These are phyloP conservation scores for Rhododendron henanense DNA, from an alignment of 148 eudicot species.

Conservation along the genomic window DNA sequence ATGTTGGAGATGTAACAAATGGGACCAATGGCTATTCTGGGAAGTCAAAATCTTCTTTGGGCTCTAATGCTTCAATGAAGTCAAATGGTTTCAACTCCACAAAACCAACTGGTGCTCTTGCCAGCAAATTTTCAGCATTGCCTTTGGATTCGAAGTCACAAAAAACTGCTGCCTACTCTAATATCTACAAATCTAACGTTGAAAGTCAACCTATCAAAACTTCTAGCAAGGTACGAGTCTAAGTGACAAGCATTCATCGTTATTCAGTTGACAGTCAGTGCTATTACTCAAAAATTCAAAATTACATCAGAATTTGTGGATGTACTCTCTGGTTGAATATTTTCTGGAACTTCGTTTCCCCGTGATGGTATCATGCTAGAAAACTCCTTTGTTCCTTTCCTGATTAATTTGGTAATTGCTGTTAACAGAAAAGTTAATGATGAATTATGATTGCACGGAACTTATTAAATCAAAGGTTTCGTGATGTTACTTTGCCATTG, in stretches of 20 bases:
- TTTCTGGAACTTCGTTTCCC: neutral
- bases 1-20: slow-evolving; percentile 21
- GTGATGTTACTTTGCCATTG: neutral
- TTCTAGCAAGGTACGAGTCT: slow-evolving; percentile 30
- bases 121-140: slow-evolving; percentile 27
- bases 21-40: slow-evolving; percentile 15
- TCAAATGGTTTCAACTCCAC: slow-evolving; percentile 37
- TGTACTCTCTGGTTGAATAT: neutral
- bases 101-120: slow-evolving; percentile 26
- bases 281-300: neutral
- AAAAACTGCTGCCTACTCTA: slow-evolving; percentile 32
- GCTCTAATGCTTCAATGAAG: slow-evolving; percentile 29
- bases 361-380: neutral
- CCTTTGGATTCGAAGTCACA: slow-evolving; percentile 42
- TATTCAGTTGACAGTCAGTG: neutral
- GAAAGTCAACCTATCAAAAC: slow-evolving; percentile 38
- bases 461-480: neutral
- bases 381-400: neutral
- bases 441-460: neutral
- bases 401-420: neutral
- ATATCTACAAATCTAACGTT: slow-evolving; percentile 35
- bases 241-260: neutral
- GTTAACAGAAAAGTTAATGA: neutral
- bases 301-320: neutral
- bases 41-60: slow-evolving; percentile 20